These are phyloP conservation scores for Petrea volubilis DNA, from an alignment of 257 asterid genomes.

Conservation along the genomic window DNA sequence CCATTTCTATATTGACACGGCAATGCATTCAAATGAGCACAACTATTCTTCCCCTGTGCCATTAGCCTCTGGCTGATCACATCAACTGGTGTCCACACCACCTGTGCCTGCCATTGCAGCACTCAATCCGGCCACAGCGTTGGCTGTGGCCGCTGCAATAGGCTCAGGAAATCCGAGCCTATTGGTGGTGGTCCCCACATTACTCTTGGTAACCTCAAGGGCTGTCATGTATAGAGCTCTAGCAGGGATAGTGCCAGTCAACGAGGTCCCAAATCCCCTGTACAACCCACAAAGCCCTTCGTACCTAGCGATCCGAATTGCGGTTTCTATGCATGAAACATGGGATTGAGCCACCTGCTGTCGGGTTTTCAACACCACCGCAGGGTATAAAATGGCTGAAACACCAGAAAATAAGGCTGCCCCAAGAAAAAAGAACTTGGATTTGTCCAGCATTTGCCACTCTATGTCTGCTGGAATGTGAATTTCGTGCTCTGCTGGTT, in stretches of 20 bases:
- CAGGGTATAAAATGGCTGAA: constrained; percentile 64
- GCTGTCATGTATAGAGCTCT: constrained; percentile 78
- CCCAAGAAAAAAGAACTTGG: constrained; percentile 79
- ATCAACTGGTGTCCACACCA: constrained; percentile 83
- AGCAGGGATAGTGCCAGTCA: constrained; percentile 81
- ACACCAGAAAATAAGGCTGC: constrained; percentile 79
- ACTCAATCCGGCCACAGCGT: constrained; percentile 72
- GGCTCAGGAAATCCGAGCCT: constrained; percentile 59
- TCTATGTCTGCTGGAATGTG: constrained; percentile 69
- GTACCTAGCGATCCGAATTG: constrained; percentile 43
- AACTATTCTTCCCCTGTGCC: constrained; percentile 55
- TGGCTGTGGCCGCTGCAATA: constrained; percentile 58
- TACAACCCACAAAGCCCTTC: constrained; percentile 74
- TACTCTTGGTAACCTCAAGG: constrained; percentile 76
- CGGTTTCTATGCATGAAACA: constrained; percentile 48
- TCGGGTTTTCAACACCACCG: constrained; percentile 71
- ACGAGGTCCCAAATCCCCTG: constrained; percentile 75
- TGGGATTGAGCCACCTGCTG: constrained; percentile 70
- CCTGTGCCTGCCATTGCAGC: constrained; percentile 75
- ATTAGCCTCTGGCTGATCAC: constrained; percentile 83
- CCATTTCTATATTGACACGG: constrained; percentile 55
- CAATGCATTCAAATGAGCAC: constrained; percentile 19
- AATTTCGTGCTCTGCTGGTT: constrained; percentile 43
- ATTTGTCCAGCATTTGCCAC: constrained; percentile 73
- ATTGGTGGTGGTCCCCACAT: constrained; percentile 49